A percentile compares a stretch with the other conserved stretches of the same genome.
phyloP scores from a whole-genome alignment of 495 filamentous ascomycete genomes.

The Penicillium salamii region DNA sequence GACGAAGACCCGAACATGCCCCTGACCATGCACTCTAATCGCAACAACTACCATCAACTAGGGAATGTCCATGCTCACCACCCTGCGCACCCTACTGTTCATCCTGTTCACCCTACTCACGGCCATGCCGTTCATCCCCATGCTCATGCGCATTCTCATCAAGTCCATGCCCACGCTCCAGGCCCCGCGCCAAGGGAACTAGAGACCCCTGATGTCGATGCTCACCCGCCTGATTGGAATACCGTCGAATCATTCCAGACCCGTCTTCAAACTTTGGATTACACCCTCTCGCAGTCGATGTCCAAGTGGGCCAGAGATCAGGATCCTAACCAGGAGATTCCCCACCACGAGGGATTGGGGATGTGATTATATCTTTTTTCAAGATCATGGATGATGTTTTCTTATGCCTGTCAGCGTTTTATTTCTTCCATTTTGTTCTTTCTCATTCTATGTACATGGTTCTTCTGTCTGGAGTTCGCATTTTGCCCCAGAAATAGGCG shows the following conservation, averaged over 20 bases:
- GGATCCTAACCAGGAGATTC: slow-evolving; percentile 22
- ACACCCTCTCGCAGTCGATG: slow-evolving; percentile 21
- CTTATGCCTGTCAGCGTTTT: background rate
- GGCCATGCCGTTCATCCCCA: background rate
- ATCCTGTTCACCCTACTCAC: background rate
- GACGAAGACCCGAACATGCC: slow-evolving; percentile 17
- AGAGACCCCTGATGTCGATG: slow-evolving; percentile 11
- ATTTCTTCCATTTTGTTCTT: background rate
- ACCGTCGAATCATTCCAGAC: slow-evolving; percentile 24
- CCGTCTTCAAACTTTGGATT: slow-evolving; percentile 14
- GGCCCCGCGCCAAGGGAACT: background rate
- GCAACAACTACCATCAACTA: slow-evolving; percentile 3
- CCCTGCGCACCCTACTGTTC: too few relatives aligned
- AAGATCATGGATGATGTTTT: background rate
- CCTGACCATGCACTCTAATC: slow-evolving; percentile 15
- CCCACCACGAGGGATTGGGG: slow-evolving; percentile 25
- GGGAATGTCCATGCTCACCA: background rate
- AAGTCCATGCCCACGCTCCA: background rate
- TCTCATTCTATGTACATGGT: slow-evolving; percentile 5
- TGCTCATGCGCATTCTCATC: background rate
- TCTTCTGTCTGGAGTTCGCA: background rate
- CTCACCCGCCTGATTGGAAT: slow-evolving; percentile 16
- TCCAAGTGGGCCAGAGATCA: slow-evolving; percentile 23
- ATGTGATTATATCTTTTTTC: too few relatives aligned
- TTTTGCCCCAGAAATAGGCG: slow-evolving; percentile 9